These are phyloP conservation scores for Rhizophora apiculata DNA, from an alignment of 345 rosid genomes.

Conservation along the genomic window DNA sequence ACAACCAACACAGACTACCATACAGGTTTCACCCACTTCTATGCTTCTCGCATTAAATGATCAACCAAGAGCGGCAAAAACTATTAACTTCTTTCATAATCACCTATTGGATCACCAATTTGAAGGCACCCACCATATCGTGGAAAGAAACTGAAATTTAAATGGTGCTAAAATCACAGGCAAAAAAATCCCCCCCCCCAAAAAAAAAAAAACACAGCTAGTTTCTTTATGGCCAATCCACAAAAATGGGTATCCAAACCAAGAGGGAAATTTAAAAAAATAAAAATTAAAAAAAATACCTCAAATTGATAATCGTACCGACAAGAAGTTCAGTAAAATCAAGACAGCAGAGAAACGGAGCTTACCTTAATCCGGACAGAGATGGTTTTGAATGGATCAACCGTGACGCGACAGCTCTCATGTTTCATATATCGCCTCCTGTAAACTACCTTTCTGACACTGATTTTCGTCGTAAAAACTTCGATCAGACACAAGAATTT, in stretches of 20 bases:
- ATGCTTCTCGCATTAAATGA: background rate
- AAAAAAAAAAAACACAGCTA: background rate
- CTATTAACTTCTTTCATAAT: background rate
- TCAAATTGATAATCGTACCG: background rate
- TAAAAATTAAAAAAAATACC: too few species aligned
- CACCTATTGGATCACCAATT: background rate
- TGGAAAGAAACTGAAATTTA: background rate
- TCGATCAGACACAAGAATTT: too few species aligned
- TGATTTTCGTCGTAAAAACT: too few species aligned
- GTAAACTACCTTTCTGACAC: too few species aligned
- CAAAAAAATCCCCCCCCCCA: too few species aligned
- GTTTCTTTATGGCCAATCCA: background rate
- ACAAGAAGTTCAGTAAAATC: background rate
- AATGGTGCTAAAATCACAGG: background rate
- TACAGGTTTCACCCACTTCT: background rate
- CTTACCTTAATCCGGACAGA: slow-evolving; percentile 33
- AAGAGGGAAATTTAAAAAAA: too few species aligned
- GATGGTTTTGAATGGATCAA: slow-evolving; percentile 40
- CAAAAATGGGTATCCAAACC: background rate
- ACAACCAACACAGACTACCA: background rate
- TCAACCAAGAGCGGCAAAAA: background rate
- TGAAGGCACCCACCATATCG: background rate
- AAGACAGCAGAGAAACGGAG: background rate
- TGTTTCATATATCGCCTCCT: slow-evolving; percentile 4
- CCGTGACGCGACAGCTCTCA: slow-evolving; percentile 42